A percentile compares a stretch with the other conserved stretches of the same genome.
Evolutionary conservation across 805 yeast species (phyloP).

Genomic region (Lachancea kluyveri): DNA sequence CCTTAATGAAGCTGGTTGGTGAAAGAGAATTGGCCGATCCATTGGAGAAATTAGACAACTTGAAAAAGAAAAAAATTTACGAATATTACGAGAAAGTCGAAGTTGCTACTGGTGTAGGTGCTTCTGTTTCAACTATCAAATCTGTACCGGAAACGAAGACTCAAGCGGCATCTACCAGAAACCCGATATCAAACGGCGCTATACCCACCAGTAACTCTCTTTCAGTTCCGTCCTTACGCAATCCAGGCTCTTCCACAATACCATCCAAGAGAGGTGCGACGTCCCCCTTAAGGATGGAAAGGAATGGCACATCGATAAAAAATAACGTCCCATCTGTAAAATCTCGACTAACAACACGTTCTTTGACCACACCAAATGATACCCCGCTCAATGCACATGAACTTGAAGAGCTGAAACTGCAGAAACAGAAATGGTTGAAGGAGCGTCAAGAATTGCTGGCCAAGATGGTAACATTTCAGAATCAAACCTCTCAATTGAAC

Average conservation of each 20-base stretch:
- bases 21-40: conserved; percentile 50
- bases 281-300: conserved; percentile 50
- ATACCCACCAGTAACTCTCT: conserved; percentile 5
- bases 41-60: conserved; percentile 69
- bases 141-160: not conserved
- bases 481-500: conserved; percentile 41
- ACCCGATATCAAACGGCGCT: conserved; percentile 2
- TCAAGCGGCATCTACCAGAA: conserved; percentile 3
- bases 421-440: conserved; percentile 36
- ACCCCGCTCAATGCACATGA: conserved; percentile 2
- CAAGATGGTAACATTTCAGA: conserved; percentile 24
- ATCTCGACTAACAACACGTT: conserved; percentile 32
- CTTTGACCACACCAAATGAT: conserved; percentile 9
- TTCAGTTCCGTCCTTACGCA: conserved; percentile 12
- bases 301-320: conserved; percentile 3
- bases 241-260: conserved; percentile 31
- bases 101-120: conserved; percentile 1
- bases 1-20: conserved; percentile 77
- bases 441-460: conserved; percentile 29
- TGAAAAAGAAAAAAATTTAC: conserved; percentile 61
- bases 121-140: not conserved
- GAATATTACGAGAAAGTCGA: conserved; percentile 41
- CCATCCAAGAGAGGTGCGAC: conserved; percentile 68
- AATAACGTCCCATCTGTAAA: conserved; percentile 39
- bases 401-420: conserved; percentile 38